These are phyloP conservation scores for Lactarius quietus DNA, from an alignment of 768 basidiomycete species.

Conservation along the genomic window DNA sequence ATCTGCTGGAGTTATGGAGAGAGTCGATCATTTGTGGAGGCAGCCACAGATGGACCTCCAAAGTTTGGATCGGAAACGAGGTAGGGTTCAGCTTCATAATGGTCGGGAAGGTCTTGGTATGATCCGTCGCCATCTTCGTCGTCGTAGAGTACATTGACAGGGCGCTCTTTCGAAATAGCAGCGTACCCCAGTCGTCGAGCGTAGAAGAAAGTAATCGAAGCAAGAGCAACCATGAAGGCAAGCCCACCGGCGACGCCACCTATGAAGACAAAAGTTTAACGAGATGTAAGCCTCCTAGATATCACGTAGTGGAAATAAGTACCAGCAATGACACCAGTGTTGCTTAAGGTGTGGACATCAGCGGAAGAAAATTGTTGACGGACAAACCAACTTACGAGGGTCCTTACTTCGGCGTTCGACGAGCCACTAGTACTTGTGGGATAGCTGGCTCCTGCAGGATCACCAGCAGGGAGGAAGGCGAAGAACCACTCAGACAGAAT, in stretches of 20 bases:
- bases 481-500: slow-evolving; percentile 58
- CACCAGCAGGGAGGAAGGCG: too few relatives aligned
- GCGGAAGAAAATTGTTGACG: too few relatives aligned
- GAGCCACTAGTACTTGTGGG: too few relatives aligned
- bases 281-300: neutral
- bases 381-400: too few relatives aligned
- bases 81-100: slow-evolving; percentile 74
- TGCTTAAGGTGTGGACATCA: neutral
- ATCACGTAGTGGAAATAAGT: neutral
- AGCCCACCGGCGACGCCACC: slow-evolving; percentile 57
- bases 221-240: slow-evolving; percentile 41
- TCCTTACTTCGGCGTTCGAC: too few relatives aligned
- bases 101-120: too few relatives aligned
- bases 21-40: slow-evolving; percentile 28
- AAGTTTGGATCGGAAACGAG: slow-evolving; percentile 60
- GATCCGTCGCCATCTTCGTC: too few relatives aligned
- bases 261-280: too few relatives aligned
- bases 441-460: too few relatives aligned
- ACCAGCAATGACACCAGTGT: slow-evolving; percentile 22
- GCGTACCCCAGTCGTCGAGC: slow-evolving; percentile 49
- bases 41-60: slow-evolving; percentile 38
- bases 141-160: too few relatives aligned
- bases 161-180: too few relatives aligned
- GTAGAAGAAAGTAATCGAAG: slow-evolving; percentile 46
- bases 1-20: slow-evolving; percentile 15